Base-by-base conservation (phyloP, 768 basidiomycete genomes). In the Mycena rosella region DNA sequence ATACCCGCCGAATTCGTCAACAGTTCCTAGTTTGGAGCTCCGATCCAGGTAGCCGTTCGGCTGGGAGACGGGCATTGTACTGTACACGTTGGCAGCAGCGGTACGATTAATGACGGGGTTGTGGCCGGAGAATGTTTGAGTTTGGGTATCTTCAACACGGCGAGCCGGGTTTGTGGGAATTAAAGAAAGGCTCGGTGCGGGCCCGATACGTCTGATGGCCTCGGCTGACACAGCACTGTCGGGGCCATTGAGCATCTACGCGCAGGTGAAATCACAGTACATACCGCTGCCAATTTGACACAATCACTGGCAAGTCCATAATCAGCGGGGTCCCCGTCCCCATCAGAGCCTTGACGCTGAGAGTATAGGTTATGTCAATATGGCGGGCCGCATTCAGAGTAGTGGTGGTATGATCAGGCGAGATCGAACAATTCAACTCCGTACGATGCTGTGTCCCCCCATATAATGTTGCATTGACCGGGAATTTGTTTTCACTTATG, bases 211-310 rank as follows among this genome's bases (percentile, higher is more conserved):
- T 73, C 89, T 86, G 63, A 93, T 83, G 32, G 93, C 92, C 77
- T 94, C 92, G 20, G 85, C 80, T 1, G 93, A 94, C 10, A 92
- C 90, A 48, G 81, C 81, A 73, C 94, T 94, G 67, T 36, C 64
- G n/a, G 17, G n/a, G 65, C n/a, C 24, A 26, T 60, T 68, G 22
- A 61, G 62, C 36, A 61, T 48, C 18, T 40, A 24, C 20, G 20
- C 26, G 32, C 22, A 30, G n/a, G 18, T 42, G 15, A 38, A 61
- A 52, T 32, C 8, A 11, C 15, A 24, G 9, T 36, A 80, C 89
- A 49, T 67, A 92, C 93, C 91, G 87, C 72, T 91, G 92, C 94
- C 94, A 95, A 72, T 95, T 95, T 6, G 94, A 94, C 38, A 96
- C 83, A 49, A 93, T 89, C 20, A 95, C 85, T 20, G 94, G 94